Conservation (phyloP, 805 yeast species). For the Suhomyces faveliae region DNA sequence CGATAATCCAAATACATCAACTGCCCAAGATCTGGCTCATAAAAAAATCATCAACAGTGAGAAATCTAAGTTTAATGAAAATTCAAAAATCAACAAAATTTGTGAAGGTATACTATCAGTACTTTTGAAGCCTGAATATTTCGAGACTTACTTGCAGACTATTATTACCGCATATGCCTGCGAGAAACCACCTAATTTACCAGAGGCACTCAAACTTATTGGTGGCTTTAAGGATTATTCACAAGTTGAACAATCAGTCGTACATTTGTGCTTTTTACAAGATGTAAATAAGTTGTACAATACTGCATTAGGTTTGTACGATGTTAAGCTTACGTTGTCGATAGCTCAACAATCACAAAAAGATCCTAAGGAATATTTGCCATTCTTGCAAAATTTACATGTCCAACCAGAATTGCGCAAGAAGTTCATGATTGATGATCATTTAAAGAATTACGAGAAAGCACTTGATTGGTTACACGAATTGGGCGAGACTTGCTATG, state of each 20-base stretch:
- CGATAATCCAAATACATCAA: conserved; percentile 20
- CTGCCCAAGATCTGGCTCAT: conserved; percentile 19
- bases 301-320: conserved; percentile 77
- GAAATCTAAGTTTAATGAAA: conserved; percentile 32
- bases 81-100: conserved; percentile 69
- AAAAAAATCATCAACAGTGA: conserved; percentile 42
- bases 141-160: conserved; percentile 64
- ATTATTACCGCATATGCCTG: conserved; percentile 90
- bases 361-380: conserved; percentile 96
- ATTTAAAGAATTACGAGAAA: conserved; percentile 61
- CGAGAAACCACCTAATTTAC: conserved; percentile 81
- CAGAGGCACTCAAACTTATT: conserved; percentile 68
- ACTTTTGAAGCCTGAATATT: conserved; percentile 50
- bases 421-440: conserved; percentile 75
- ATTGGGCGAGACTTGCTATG: conserved; percentile 35
- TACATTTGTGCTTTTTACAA: conserved; percentile 85
- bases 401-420: conserved; percentile 64
- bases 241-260: conserved; percentile 57
- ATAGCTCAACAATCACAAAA: conserved; percentile 96
- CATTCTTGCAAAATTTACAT: conserved; percentile 80
- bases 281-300: conserved; percentile 84
- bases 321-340: conserved; percentile 72
- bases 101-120: conserved; percentile 69
- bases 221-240: conserved; percentile 47
- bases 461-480: conserved; percentile 68